Conservation (phyloP, 306 rosid species). For the Vigna trinervia region DNA sequence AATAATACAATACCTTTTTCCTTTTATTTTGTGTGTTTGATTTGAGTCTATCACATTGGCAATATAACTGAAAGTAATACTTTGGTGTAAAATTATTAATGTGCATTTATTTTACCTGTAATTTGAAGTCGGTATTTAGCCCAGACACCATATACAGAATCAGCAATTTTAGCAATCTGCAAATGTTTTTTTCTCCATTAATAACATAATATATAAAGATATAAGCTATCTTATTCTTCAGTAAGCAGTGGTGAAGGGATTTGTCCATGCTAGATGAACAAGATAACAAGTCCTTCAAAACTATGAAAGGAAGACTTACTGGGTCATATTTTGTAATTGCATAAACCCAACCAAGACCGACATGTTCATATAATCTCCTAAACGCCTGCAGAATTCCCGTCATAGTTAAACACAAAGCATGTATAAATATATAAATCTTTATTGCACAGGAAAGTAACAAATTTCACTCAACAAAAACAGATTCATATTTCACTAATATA, state of each 20-base stretch:
- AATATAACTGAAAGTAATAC: slow-evolving; percentile 12
- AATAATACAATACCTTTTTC: neutral
- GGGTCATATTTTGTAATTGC: slow-evolving; percentile 88
- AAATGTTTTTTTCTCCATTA: slow-evolving; percentile 34
- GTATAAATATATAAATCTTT: neutral
- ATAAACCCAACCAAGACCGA: slow-evolving; percentile 95
- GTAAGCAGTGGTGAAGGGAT: slow-evolving; percentile 3
- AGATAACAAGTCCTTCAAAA: slow-evolving; percentile 31
- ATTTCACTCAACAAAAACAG: slow-evolving; percentile 4
- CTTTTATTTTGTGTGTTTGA: neutral
- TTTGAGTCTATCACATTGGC: neutral
- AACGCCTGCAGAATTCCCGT: slow-evolving; percentile 67
- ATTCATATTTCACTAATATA: neutral
- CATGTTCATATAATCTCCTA: slow-evolving; percentile 79
- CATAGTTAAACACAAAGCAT: slow-evolving; percentile 14
- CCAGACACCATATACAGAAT: slow-evolving; percentile 78
- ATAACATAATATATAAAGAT: slow-evolving; percentile 34
- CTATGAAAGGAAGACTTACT: slow-evolving; percentile 53
- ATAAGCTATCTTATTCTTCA: slow-evolving; percentile 1
- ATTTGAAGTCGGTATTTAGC: slow-evolving; percentile 90
- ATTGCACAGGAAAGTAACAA: slow-evolving; percentile 17
- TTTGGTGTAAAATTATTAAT: slow-evolving; percentile 15
- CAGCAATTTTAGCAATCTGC: slow-evolving; percentile 75
- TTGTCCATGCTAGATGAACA: slow-evolving; percentile 11
- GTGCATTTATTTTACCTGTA: slow-evolving; percentile 58